phyloP scores from a whole-genome alignment of 169 alveolate species.

The Plasmodium gonderi region DNA sequence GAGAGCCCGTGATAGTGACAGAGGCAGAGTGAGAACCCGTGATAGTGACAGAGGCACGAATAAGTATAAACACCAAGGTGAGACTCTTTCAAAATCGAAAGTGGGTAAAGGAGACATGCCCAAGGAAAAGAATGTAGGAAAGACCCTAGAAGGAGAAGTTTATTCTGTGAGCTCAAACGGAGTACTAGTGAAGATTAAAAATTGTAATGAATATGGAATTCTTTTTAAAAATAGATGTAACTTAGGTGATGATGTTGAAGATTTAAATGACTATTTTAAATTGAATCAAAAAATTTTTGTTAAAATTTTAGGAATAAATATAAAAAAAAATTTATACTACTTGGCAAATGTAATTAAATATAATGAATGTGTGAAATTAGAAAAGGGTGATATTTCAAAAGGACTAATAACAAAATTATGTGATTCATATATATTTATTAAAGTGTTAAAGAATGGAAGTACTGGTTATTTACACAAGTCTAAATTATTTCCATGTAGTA shows the following conservation, averaged over 20 bases:
- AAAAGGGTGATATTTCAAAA: conserved; percentile 32
- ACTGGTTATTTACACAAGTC: conserved; percentile 52
- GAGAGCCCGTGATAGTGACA: too few relatives aligned
- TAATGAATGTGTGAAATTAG: conserved; percentile 28
- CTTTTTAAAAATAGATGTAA: conserved; percentile 51
- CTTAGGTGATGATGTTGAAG: conserved; percentile 43
- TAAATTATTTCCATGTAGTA: neutral
- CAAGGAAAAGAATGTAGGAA: conserved; percentile 26
- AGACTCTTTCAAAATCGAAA: neutral
- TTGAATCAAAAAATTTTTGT: conserved; percentile 20
- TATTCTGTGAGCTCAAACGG: conserved; percentile 9
- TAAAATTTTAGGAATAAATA: conserved; percentile 29
- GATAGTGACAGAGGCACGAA: too few relatives aligned
- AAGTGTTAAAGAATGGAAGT: conserved; percentile 57
- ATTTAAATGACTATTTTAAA: conserved; percentile 29
- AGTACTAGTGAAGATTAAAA: neutral
- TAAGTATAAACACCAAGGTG: neutral
- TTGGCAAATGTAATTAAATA: conserved; percentile 35
- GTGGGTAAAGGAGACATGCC: neutral
- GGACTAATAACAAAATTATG: conserved; percentile 62
- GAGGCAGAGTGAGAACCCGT: too few relatives aligned
- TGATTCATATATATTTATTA: conserved; percentile 40
- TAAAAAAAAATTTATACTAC: conserved; percentile 26
- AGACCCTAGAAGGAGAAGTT: conserved; percentile 43
- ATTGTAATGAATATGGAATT: conserved; percentile 15